Evolutionary conservation across 2,329 filamentous ascomycete genomes (phyloP).

Genomic region (Orbilia quercus): DNA sequence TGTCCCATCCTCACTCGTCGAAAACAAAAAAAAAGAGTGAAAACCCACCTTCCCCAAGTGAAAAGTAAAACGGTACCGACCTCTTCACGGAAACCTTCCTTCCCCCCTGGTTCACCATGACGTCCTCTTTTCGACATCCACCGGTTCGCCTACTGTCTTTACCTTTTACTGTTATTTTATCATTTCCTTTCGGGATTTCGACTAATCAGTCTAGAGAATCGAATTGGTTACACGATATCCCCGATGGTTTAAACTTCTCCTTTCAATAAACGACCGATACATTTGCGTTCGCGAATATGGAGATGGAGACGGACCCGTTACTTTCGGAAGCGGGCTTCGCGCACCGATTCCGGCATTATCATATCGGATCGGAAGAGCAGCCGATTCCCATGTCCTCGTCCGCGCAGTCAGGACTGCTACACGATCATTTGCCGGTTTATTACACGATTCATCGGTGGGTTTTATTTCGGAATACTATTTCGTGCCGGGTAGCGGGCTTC

Average conservation of each 20-base stretch:
- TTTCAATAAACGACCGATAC: not conserved
- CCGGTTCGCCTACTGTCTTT: slow-evolving; percentile 19
- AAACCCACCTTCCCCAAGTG: slow-evolving; percentile 13
- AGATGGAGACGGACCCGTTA: slow-evolving; percentile 37
- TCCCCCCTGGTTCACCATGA: slow-evolving; percentile 31
- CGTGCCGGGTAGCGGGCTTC: not conserved
- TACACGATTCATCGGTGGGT: slow-evolving; percentile 76
- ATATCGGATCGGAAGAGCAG: slow-evolving; percentile 26
- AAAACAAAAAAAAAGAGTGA: not conserved
- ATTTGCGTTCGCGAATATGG: not conserved
- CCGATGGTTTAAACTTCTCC: slow-evolving; percentile 13
- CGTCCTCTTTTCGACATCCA: slow-evolving; percentile 24
- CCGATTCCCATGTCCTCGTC: slow-evolving; percentile 11
- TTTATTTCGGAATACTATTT: not conserved
- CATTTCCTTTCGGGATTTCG: no score
- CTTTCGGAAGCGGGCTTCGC: slow-evolving; percentile 29
- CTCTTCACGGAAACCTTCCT: not conserved
- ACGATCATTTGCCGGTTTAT: slow-evolving; percentile 76
- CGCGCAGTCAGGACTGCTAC: slow-evolving; percentile 65
- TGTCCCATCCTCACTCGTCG: slow-evolving; percentile 10
- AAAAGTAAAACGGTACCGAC: not conserved
- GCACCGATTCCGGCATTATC: slow-evolving; percentile 45
- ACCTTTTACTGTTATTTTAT: slow-evolving; percentile 7
- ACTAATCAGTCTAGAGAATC: no score
- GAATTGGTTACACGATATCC: not conserved